These are phyloP conservation scores for Trichoderma lentiforme DNA, from an alignment of 2,329 filamentous ascomycete genomes.

Conservation along the genomic window DNA sequence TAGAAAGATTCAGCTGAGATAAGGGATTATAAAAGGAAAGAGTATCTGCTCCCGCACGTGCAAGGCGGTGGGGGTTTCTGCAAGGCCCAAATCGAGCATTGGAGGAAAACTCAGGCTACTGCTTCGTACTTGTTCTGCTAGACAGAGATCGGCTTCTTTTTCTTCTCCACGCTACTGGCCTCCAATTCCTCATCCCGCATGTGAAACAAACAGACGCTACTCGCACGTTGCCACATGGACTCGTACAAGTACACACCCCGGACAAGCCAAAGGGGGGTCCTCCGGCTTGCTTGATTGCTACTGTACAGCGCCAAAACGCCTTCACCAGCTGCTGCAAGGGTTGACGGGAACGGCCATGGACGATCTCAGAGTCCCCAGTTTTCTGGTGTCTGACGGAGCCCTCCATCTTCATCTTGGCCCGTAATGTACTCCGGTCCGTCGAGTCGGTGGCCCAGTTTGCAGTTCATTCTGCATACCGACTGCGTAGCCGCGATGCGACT, in stretches of 20 bases:
- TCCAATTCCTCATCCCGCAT: conserved; percentile 2
- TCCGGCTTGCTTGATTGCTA: not conserved
- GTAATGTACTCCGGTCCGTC: not conserved
- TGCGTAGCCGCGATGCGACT: conserved; percentile 8
- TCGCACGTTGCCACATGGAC: not conserved
- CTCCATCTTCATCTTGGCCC: not conserved
- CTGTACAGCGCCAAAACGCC: not conserved
- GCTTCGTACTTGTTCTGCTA: not conserved
- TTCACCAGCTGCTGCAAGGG: not conserved
- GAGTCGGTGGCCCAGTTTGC: not conserved
- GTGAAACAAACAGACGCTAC: not conserved
- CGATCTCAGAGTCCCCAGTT: not conserved
- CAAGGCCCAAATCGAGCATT: not conserved
- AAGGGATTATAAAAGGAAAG: not conserved
- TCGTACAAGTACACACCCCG: not conserved
- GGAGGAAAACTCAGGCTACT: not conserved
- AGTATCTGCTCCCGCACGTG: conserved; percentile 1
- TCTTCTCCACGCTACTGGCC: not conserved
- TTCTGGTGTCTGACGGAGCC: not conserved
- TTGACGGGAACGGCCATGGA: conserved; percentile 8
- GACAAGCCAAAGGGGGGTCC: not conserved
- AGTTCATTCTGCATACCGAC: not conserved
- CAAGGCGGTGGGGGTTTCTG: conserved; percentile 6
- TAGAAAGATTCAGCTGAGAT: not conserved
- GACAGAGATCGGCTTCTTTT: not conserved